Base-by-base conservation (phyloP, 176 grass and related monocot species). In the Bromus sterilis region DNA sequence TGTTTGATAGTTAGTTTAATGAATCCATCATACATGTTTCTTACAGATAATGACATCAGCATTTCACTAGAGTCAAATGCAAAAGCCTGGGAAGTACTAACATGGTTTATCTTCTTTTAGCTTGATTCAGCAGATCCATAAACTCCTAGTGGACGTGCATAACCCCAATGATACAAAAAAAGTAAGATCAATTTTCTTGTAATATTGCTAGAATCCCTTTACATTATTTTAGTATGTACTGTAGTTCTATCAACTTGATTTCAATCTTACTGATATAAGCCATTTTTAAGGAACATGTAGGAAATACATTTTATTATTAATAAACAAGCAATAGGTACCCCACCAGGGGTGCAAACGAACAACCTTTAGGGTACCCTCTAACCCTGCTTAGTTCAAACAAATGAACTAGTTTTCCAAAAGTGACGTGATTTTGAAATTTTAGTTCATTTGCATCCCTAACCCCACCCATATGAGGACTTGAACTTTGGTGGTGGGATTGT, bases 111-210 rank as follows among this genome's bases (percentile, higher is more conserved):
- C 48, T 89, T 91, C 44, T 83, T 82, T 93, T 92, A 98, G 93
- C 55, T 90, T 98, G 78, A 90, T 95, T 89, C 88, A 99, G 71
- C 93, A 93, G 75, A 74, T 89, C 53, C 90, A 99, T 25, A 91
- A 90, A 63, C 87, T 93, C 77, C 83, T 95, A 24, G 58, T 88
- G 41, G 93, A 95, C 67, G 79, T 88, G 33, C 79, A 36, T 29
- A 78, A 80, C 9, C 31, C 76, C 68, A 74, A 82, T 55, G 90
- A 93, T 82, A 48, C 93, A 79, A 93, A 87, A 91, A 89, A 87
- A 74, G 93, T 99, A 93, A 87, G 80, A 88, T 87, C n/a, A 6
- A 31, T 23, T 61, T 60, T 26, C 40, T 71, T n/a, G 26, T 76
- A 72, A 15, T 71, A 44, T 71, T 28, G 23, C 39, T 18, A 29